phyloP scores from a whole-genome alignment of 2,329 filamentous ascomycete species.

The Penicillium sp. region DNA sequence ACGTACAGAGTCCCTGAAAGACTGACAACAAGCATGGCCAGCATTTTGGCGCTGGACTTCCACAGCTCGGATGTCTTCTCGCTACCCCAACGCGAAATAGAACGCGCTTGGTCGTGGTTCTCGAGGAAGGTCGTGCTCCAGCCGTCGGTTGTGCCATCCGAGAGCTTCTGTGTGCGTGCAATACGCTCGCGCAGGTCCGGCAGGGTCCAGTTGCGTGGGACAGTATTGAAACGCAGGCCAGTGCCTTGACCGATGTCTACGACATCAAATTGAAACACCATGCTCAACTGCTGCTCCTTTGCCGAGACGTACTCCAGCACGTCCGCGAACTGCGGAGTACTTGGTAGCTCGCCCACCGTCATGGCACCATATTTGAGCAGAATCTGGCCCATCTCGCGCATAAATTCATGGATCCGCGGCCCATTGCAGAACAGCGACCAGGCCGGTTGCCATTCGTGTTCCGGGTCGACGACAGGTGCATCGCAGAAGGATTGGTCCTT shows the following conservation, averaged over 20 bases:
- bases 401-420: slow-evolving; percentile 66
- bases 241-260: slow-evolving; percentile 56
- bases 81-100: slow-evolving; percentile 53
- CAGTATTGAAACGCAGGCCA: slow-evolving; percentile 48
- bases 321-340: slow-evolving; percentile 57
- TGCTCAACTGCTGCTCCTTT: slow-evolving; percentile 60
- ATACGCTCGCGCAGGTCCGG: slow-evolving; percentile 51
- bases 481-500: slow-evolving; percentile 49
- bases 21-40: slow-evolving; percentile 50
- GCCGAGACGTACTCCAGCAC: slow-evolving; percentile 62
- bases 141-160: slow-evolving; percentile 42
- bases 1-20: slow-evolving; percentile 57
- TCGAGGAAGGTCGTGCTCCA: slow-evolving; percentile 63
- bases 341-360: slow-evolving; percentile 68
- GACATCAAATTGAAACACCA: slow-evolving; percentile 60
- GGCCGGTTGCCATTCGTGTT: slow-evolving; percentile 51
- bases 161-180: slow-evolving; percentile 52
- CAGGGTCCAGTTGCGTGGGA: slow-evolving; percentile 45
- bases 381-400: slow-evolving; percentile 62
- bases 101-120: slow-evolving; percentile 62
- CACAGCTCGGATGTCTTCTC: slow-evolving; percentile 51
- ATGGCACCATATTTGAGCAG: slow-evolving; percentile 65
- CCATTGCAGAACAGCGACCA: slow-evolving; percentile 64
- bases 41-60: slow-evolving; percentile 51
- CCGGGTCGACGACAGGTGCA: slow-evolving; percentile 53